phyloP scores from a whole-genome alignment of 2,329 filamentous ascomycete genomes.

The Pseudogymnoascus sp. region DNA sequence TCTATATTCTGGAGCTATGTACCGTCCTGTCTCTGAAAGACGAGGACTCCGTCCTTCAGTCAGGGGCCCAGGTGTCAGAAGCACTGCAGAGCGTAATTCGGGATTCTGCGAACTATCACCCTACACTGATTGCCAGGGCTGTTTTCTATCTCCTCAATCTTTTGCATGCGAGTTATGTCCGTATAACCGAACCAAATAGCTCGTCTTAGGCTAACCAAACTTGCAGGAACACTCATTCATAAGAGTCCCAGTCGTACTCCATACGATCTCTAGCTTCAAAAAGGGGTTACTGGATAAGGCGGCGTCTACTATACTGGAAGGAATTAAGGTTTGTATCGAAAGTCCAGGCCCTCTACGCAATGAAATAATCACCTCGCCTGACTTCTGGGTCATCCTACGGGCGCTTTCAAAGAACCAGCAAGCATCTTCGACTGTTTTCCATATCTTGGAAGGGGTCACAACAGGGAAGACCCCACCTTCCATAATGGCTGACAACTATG shows the following conservation, averaged over 20 bases:
- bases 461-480: slow-evolving; percentile 64
- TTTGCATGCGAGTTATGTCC: slow-evolving; percentile 75
- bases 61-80: slow-evolving; percentile 74
- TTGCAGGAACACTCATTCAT: slow-evolving; percentile 77
- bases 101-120: slow-evolving; percentile 70
- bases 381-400: slow-evolving; percentile 90
- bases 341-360: slow-evolving; percentile 70
- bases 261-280: slow-evolving; percentile 81
- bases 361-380: slow-evolving; percentile 90
- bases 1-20: slow-evolving; percentile 86
- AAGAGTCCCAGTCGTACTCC: slow-evolving; percentile 82
- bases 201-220: slow-evolving; percentile 20
- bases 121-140: slow-evolving; percentile 72
- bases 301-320: slow-evolving; percentile 66
- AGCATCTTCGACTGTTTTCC: slow-evolving; percentile 71
- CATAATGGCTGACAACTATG: slow-evolving; percentile 92
- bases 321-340: slow-evolving; percentile 71
- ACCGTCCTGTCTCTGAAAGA: slow-evolving; percentile 75
- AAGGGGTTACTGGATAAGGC: slow-evolving; percentile 69
- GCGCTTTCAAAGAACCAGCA: slow-evolving; percentile 61
- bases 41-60: slow-evolving; percentile 56
- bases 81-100: slow-evolving; percentile 74
- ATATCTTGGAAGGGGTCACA: slow-evolving; percentile 73
- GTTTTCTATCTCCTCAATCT: slow-evolving; percentile 81
- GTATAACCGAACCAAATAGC: slow-evolving; percentile 26